Conservation (phyloP, 75 land plant species). For the Adiantum capillusveneris region DNA sequence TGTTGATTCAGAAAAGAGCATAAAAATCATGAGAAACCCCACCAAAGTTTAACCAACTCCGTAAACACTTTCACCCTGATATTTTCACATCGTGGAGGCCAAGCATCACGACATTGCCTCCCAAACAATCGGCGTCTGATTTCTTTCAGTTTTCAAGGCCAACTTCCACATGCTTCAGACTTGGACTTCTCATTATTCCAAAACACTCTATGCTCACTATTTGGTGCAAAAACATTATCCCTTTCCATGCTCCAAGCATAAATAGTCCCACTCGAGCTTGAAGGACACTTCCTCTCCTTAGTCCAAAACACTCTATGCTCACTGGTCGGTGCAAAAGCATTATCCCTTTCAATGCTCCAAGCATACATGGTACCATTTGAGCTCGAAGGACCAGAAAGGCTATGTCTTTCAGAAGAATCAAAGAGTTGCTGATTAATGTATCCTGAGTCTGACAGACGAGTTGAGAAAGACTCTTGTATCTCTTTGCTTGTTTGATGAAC, state of each 20-base stretch:
- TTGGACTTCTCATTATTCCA: too few relatives aligned
- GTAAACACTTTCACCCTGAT: too few relatives aligned
- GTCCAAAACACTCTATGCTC: conserved; percentile 34
- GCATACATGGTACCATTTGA: conserved; percentile 18
- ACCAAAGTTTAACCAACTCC: too few relatives aligned
- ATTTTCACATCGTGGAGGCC: too few relatives aligned
- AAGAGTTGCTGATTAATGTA: conserved; percentile 19
- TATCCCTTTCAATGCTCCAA: conserved; percentile 41
- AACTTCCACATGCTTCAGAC: too few relatives aligned
- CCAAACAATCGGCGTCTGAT: too few relatives aligned
- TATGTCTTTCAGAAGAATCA: conserved; percentile 43
- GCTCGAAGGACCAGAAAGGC: conserved; percentile 51
- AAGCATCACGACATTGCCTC: too few relatives aligned
- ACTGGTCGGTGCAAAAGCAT: conserved; percentile 39
- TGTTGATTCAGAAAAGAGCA: too few relatives aligned
- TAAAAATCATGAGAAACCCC: too few relatives aligned
- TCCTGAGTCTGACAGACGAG: conserved; percentile 22
- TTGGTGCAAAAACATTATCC: conserved; percentile 28
- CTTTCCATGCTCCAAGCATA: conserved; percentile 41
- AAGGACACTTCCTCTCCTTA: conserved; percentile 26
- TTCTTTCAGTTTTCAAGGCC: too few relatives aligned
- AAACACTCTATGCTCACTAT: conserved; percentile 48
- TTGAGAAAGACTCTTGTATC: conserved; percentile 35
- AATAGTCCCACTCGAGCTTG: conserved; percentile 21
- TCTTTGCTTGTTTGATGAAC: conserved; percentile 7